phyloP scores from a whole-genome alignment of 208 protist genomes.

The Crithidia fasciculata region DNA sequence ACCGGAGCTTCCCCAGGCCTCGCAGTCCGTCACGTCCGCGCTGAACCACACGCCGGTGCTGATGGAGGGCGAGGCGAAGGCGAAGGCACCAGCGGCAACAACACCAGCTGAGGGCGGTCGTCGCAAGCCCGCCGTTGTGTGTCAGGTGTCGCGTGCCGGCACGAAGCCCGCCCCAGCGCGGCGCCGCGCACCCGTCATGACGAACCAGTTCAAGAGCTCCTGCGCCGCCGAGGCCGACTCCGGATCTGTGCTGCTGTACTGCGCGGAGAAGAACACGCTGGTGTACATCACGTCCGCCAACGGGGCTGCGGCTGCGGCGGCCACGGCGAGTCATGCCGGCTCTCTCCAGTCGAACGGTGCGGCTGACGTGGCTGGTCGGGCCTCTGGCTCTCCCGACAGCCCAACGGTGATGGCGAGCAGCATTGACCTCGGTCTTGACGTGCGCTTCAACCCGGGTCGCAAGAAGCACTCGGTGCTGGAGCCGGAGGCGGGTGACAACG shows the following conservation, averaged over 20 bases:
- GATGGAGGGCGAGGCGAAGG: constrained; percentile 5
- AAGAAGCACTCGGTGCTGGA: constrained; percentile 40
- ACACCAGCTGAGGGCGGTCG: constrained; percentile 1
- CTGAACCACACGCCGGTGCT: constrained; percentile 26
- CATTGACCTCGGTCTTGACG: constrained; percentile 20
- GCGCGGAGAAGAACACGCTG: constrained; percentile 55
- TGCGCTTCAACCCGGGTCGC: constrained; percentile 32
- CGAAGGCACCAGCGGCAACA: neutral
- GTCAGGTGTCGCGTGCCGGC: constrained; percentile 18
- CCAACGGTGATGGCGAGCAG: neutral
- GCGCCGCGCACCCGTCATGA: constrained; percentile 41
- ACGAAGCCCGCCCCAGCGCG: constrained; percentile 1
- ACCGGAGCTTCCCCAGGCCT: constrained; percentile 5
- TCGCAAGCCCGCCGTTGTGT: constrained; percentile 13
- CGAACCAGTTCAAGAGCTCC: constrained; percentile 63
- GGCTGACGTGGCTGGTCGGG: neutral
- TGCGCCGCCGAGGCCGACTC: constrained; percentile 49
- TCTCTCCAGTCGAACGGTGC: neutral
- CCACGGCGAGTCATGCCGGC: neutral
- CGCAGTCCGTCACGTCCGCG: constrained; percentile 8
- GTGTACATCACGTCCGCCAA: constrained; percentile 42
- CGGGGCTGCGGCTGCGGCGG: constrained; percentile 2
- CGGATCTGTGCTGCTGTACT: constrained; percentile 50
- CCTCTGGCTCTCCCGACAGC: constrained; percentile 1
- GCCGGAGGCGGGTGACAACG: constrained; percentile 31